A percentile compares a stretch with the other conserved stretches of the same genome.
Evolutionary conservation across 1,284 basidiomycete species (phyloP).

Genomic region (Ustilago hordei): DNA sequence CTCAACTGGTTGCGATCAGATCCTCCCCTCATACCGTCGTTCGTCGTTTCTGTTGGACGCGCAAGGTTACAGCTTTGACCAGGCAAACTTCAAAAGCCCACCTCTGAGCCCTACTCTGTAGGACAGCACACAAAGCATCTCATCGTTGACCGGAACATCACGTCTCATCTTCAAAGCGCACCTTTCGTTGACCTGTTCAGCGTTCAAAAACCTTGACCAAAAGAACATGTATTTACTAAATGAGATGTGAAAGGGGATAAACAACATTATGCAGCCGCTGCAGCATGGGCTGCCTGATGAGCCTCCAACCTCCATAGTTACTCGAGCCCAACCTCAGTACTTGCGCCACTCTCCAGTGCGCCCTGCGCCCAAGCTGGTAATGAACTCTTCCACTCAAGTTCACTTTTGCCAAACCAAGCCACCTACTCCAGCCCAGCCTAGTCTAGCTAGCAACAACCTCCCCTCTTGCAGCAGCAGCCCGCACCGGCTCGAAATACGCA

Average conservation of each 20-base stretch:
- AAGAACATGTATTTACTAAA: conserved; percentile 11
- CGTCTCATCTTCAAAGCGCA: not conserved
- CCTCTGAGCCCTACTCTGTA: too few relatives aligned
- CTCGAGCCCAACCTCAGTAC: too few relatives aligned
- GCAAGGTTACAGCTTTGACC: too few relatives aligned
- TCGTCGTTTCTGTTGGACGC: too few relatives aligned
- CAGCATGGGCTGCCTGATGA: not conserved
- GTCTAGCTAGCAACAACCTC: conserved; percentile 46
- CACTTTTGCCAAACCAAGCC: not conserved
- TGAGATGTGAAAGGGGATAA: not conserved
- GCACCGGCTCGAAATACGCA: conserved; percentile 66
- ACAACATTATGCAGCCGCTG: not conserved
- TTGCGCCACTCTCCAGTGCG: too few relatives aligned
- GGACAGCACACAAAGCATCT: too few relatives aligned
- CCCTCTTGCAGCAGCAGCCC: conserved; percentile 47
- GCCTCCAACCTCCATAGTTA: too few relatives aligned
- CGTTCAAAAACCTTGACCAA: conserved; percentile 11
- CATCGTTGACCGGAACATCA: not conserved
- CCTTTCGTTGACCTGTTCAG: not conserved
- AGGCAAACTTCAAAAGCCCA: too few relatives aligned
- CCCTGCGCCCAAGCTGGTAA: not conserved
- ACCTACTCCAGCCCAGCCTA: not conserved
- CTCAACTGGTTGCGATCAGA: too few relatives aligned
- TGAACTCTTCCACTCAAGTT: too few relatives aligned
- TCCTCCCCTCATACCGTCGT: too few relatives aligned